Conservation (phyloP, 2,329 filamentous ascomycete species). For the Trichoderma pleuroti region DNA sequence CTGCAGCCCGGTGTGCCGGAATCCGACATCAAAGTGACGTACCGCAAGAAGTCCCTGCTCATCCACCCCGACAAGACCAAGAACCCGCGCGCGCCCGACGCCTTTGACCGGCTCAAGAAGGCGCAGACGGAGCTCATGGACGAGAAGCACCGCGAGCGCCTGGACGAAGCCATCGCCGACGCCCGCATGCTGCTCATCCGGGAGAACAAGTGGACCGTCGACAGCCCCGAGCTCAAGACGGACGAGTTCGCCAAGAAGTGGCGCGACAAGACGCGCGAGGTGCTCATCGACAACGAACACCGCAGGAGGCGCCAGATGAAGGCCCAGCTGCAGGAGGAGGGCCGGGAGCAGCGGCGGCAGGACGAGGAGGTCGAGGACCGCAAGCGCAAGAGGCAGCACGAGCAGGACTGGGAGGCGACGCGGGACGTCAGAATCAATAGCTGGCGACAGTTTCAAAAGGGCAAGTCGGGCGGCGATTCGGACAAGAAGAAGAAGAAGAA, state of each 20-base stretch:
- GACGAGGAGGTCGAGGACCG: conserved; percentile 80
- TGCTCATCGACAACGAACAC: conserved; percentile 90
- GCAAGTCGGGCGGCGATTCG: conserved; percentile 48
- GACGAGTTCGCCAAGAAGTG: conserved; percentile 79
- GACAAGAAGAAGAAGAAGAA: conserved; percentile 69
- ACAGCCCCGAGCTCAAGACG: conserved; percentile 82
- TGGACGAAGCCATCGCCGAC: conserved; percentile 95
- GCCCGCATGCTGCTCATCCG: conserved; percentile 92
- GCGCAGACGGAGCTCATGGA: conserved; percentile 89
- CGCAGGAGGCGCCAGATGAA: conserved; percentile 80
- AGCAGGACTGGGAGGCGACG: conserved; percentile 92
- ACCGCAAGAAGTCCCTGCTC: conserved; percentile 96
- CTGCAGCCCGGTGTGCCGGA: conserved; percentile 93
- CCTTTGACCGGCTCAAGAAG: conserved; percentile 95
- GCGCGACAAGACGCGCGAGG: conserved; percentile 84
- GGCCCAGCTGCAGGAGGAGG: conserved; percentile 95
- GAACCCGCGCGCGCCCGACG: conserved; percentile 86
- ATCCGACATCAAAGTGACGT: conserved; percentile 89
- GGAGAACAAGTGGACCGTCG: conserved; percentile 87
- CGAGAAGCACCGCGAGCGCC: conserved; percentile 79
- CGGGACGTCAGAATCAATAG: conserved; percentile 87
- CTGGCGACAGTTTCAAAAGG: conserved; percentile 90
- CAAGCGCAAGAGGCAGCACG: conserved; percentile 85
- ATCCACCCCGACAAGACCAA: conserved; percentile 98
- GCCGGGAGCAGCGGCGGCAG: conserved; percentile 76